phyloP scores from a whole-genome alignment of 495 filamentous ascomycete genomes.

The Tetracladium setigerum region DNA sequence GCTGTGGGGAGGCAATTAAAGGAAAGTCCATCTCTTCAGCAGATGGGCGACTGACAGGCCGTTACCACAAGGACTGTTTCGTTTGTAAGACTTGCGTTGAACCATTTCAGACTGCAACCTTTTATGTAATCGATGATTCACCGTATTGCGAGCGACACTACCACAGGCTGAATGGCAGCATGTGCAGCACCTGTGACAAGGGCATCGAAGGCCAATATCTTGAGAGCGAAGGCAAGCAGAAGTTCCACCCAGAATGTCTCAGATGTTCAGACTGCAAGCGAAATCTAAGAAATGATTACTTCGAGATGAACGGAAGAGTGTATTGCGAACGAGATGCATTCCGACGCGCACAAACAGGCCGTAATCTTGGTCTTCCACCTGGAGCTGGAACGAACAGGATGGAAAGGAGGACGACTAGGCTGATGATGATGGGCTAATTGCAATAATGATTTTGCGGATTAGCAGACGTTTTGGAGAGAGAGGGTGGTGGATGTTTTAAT shows the following conservation, averaged over 20 bases:
- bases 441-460: background rate
- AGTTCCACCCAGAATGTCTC: slow-evolving; percentile 85
- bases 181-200: slow-evolving; percentile 69
- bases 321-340: slow-evolving; percentile 88
- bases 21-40: slow-evolving; percentile 93
- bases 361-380: slow-evolving; percentile 21
- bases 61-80: slow-evolving; percentile 92
- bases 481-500: background rate
- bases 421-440: slow-evolving; percentile 75
- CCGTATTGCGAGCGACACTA: slow-evolving; percentile 93
- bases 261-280: slow-evolving; percentile 60
- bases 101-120: slow-evolving; percentile 81
- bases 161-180: slow-evolving; percentile 78
- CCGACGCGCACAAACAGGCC: slow-evolving; percentile 37
- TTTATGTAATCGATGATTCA: slow-evolving; percentile 81
- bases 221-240: slow-evolving; percentile 69
- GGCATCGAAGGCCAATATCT: slow-evolving; percentile 95
- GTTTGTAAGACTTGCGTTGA: slow-evolving; percentile 77
- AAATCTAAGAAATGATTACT: slow-evolving; percentile 57
- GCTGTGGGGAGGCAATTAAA: slow-evolving; percentile 68
- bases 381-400: slow-evolving; percentile 28
- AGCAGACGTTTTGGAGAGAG: no score
- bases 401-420: slow-evolving; percentile 74
- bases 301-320: slow-evolving; percentile 41
- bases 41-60: slow-evolving; percentile 85